phyloP scores from a whole-genome alignment of 1,284 basidiomycete species.

The Apiotrichum akiyoshidainum region DNA sequence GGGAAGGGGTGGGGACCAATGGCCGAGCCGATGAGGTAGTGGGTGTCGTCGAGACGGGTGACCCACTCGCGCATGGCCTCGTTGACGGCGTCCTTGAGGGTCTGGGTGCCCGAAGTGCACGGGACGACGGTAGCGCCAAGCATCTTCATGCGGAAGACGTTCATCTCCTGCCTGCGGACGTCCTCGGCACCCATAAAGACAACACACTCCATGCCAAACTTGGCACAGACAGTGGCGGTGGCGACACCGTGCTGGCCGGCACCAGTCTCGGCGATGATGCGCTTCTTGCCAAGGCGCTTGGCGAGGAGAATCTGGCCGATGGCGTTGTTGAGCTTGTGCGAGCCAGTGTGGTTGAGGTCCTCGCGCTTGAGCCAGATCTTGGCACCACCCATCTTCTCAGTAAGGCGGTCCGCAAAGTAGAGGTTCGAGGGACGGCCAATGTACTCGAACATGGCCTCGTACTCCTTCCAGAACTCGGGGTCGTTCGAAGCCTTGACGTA shows the following conservation, averaged over 20 bases:
- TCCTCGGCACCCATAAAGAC: constrained; percentile 99
- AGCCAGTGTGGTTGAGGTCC: constrained; percentile 82
- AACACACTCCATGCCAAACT: constrained; percentile 91
- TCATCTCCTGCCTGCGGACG: constrained; percentile 88
- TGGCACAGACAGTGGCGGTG: constrained; percentile 95
- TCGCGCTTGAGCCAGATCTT: constrained; percentile 89
- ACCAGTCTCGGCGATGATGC: constrained; percentile 98
- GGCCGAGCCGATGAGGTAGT: constrained; percentile 95
- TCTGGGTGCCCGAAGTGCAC: constrained; percentile 89
- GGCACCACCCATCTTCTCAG: constrained; percentile 75
- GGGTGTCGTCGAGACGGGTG: constrained; percentile 85
- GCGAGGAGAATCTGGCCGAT: constrained; percentile 93
- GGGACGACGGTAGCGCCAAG: constrained; percentile 90
- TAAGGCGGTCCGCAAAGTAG: constrained; percentile 71
- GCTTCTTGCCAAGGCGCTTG: constrained; percentile 84
- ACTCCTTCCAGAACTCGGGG: constrained; percentile 90
- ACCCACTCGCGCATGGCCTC: constrained; percentile 98
- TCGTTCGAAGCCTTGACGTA: constrained; percentile 83
- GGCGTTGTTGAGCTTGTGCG: constrained; percentile 96
- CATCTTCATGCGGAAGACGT: constrained; percentile 98
- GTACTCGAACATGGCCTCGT: constrained; percentile 82
- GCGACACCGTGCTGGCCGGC: constrained; percentile 99
- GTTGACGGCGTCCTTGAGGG: constrained; percentile 96
- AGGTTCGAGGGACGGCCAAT: constrained; percentile 73
- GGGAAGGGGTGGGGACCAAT: constrained; percentile 99